Percentiles rank a stretch among this genome's conserved stretches.
phyloP scores from a whole-genome alignment of 371 early-diverging fungal genomes.

The Mortierella polycephala region DNA sequence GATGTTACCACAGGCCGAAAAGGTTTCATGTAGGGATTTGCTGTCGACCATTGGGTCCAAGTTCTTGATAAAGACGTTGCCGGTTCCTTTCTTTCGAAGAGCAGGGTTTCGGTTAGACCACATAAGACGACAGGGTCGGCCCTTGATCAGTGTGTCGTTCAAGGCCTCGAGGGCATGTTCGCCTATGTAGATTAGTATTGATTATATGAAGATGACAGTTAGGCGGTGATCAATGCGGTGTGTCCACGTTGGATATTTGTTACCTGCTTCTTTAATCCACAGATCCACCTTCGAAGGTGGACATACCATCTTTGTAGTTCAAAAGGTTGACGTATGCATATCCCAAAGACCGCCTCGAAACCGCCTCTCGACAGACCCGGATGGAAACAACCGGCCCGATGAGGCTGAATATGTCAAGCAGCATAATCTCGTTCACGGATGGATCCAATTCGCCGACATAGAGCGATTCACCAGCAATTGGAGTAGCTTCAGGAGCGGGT shows the following conservation, averaged over 20 bases:
- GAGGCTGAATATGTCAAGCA: slow-evolving; percentile 97
- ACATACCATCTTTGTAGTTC: slow-evolving; percentile 76
- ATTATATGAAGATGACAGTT: background rate
- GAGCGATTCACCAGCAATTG: slow-evolving; percentile 77
- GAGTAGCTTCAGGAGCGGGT: slow-evolving; percentile 55
- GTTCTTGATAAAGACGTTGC: slow-evolving; percentile 99
- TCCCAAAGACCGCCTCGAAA: slow-evolving; percentile 96
- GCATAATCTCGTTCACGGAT: slow-evolving; percentile 95
- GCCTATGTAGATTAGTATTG: slow-evolving; percentile 55
- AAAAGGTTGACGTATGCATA: slow-evolving; percentile 99
- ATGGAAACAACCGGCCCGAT: slow-evolving; percentile 97
- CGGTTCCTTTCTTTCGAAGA: slow-evolving; percentile 91
- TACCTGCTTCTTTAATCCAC: background rate
- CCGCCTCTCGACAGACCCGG: slow-evolving; percentile 98
- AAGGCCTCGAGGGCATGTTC: slow-evolving; percentile 94
- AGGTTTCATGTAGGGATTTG: slow-evolving; percentile 99
- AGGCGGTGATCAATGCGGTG: background rate
- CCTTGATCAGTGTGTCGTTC: slow-evolving; percentile 96
- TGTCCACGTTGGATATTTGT: background rate
- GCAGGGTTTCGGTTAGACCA: slow-evolving; percentile 99
- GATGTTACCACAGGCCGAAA: slow-evolving; percentile 98
- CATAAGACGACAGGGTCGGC: slow-evolving; percentile 98
- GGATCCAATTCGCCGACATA: slow-evolving; percentile 95
- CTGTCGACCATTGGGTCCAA: slow-evolving; percentile 96
- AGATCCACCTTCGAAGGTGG: slow-evolving; percentile 25